These are phyloP conservation scores for Chlorella sorokiniana DNA, from an alignment of 139 green algal genomes.

Conservation along the genomic window DNA sequence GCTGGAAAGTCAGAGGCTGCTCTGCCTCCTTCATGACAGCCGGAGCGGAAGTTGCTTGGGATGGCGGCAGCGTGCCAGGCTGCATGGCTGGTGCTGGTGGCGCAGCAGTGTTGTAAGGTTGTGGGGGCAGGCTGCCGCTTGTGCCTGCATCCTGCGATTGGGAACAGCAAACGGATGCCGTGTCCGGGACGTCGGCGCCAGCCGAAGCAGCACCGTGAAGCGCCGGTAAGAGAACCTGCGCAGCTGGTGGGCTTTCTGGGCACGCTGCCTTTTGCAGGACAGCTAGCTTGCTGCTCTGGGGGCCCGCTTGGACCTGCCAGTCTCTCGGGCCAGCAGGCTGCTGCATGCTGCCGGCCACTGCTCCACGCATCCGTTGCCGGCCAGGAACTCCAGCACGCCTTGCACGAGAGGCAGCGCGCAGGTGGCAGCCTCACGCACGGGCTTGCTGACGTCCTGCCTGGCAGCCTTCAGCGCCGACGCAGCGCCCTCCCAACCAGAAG, in stretches of 20 bases:
- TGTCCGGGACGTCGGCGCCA: too few relatives aligned
- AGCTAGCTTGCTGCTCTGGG: not conserved
- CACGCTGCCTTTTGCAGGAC: too few relatives aligned
- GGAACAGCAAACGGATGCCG: too few relatives aligned
- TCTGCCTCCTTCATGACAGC: not conserved
- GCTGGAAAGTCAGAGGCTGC: not conserved
- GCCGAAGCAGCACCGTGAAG: too few relatives aligned
- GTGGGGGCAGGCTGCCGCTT: too few relatives aligned
- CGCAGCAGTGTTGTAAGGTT: too few relatives aligned
- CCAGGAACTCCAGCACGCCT: constrained; percentile 1
- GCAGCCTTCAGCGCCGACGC: not conserved
- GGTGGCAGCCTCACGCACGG: not conserved
- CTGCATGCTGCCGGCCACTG: not conserved
- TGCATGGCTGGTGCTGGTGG: too few relatives aligned
- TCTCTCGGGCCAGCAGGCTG: not conserved
- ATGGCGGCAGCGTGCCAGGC: too few relatives aligned
- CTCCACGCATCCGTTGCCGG: not conserved
- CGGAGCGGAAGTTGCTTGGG: not conserved
- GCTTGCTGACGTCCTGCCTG: constrained; percentile 20
- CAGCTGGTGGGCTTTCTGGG: too few relatives aligned
- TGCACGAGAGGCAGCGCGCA: constrained; percentile 7
- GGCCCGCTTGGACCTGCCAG: not conserved
- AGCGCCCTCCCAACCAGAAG: not conserved
- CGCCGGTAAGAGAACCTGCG: too few relatives aligned
- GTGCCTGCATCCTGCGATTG: too few relatives aligned